phyloP scores from a whole-genome alignment of 371 early-diverging fungal genomes.

The Blakeslea trispora region DNA sequence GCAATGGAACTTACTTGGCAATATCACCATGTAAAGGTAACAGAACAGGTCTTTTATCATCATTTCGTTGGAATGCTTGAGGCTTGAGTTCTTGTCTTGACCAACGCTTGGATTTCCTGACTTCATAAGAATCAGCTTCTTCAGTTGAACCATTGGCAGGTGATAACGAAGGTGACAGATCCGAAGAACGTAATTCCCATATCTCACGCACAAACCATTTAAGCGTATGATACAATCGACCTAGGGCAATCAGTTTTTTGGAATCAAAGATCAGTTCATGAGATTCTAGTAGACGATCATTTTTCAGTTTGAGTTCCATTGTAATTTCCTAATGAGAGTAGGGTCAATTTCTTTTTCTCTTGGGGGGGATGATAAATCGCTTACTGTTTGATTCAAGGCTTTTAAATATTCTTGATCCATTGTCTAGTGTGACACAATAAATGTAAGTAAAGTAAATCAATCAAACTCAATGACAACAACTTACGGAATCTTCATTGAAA shows the following conservation, averaged over 20 bases:
- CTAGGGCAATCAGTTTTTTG: conserved; percentile 73
- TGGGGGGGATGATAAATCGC: not conserved
- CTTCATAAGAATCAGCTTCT: conserved; percentile 15
- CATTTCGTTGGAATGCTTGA: not conserved
- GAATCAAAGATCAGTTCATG: conserved; percentile 85
- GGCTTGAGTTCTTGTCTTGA: conserved; percentile 20
- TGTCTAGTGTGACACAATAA: conserved; percentile 17
- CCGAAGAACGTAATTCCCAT: conserved; percentile 55
- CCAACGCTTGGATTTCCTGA: conserved; percentile 30
- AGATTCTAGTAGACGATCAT: conserved; percentile 73
- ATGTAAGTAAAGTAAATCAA: not conserved
- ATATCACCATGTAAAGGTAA: conserved; percentile 46
- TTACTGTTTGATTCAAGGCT: conserved; percentile 49
- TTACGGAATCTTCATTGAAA: conserved; percentile 52
- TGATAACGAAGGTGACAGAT: conserved; percentile 12
- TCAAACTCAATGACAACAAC: not conserved
- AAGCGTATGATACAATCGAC: conserved; percentile 80
- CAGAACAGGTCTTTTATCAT: conserved; percentile 14
- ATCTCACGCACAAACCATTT: conserved; percentile 79
- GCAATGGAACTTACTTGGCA: conserved; percentile 36
- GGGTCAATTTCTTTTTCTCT: too few relatives aligned
- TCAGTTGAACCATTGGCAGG: too few relatives aligned
- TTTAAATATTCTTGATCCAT: conserved; percentile 38
- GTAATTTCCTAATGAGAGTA: conserved; percentile 87
- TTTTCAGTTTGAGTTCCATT: conserved; percentile 77